Base-by-base conservation (phyloP, 768 basidiomycete species). In the Lentinula aciculospora region DNA sequence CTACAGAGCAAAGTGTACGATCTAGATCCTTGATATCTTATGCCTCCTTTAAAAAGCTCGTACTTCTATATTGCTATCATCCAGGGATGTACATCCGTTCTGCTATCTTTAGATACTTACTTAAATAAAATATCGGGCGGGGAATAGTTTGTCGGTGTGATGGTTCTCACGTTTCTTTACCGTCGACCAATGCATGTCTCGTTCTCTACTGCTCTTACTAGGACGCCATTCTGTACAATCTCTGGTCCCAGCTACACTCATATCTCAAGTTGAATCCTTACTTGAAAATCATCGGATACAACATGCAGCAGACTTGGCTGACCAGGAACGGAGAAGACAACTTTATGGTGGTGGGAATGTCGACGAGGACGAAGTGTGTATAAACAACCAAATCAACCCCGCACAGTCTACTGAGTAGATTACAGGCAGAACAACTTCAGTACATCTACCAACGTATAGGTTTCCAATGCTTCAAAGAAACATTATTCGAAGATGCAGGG, bases 381-480 rank as follows among this genome's bases (percentile, higher is more conserved):
- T 64, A 25, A 44, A 62, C 53, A 62, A 60, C 36, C n/a, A 19
- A 32, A 10, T n/a, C 21, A 58, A 31, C 0, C 15, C 49, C 15
- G 19, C 36, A 28, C 58, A 42, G 31, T 56, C 21, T n/a, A 42
- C 2, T 53, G 32, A 53, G 5, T 21, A 28, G 9, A 7, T 36
- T 59, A 21, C 34, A 77, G 86, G 79, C 75, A 70, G 87, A 89
- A 32, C 88, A 89, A 63, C 73, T 94, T 48, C 80, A 80, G 59
- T 92, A 91, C 62, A 77, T 92, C 34, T 90, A 91, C 67, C 89
- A 92, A 63, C 83, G 84, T 32, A 81, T 95, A 54, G 94, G 90
- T 15, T 89, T 89, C 66, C 81, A 86, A 68, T 86, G 86, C 63
- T 79, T 95, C 66, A 68, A 76, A 29, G 89, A 92, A 67, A 92